Evolutionary conservation across 2,329 filamentous ascomycete species (phyloP), one percentile per base, ranked within the genome.

Genomic region (Fusarium camptoceras): DNA sequence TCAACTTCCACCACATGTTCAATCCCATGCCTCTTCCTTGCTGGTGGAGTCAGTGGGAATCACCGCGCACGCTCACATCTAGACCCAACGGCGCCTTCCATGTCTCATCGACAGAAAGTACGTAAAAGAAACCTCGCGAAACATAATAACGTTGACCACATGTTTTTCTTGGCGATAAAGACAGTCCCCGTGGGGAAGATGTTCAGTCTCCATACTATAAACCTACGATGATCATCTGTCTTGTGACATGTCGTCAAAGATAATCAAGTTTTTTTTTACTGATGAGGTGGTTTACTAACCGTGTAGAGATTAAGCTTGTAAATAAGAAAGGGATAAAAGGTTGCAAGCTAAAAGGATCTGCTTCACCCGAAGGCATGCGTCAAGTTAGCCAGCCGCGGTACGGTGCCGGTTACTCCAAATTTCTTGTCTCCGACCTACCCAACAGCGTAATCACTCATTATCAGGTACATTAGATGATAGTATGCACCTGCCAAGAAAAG

Each of bases 141-240:
- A 61, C 53, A 66, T 60, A 61, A 66, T 66, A 66, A 61, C 48
- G 8, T 61, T 66, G 61, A 66, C 63, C 43, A 66, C 54, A 55
- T 48, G 62, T 66, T 66, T 51, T 66, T 34, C 61, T 66, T 47
- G 61, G 55, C 53, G 60, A 65, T 65, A 65, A 59, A 53, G 30
- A 34, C 34, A 37, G 43, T 48, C 63, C 63, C 63, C 63, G 55
- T 66, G 63, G 63, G 63, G 63, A 66, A 55, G 31, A 66, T 48
- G 66, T 65, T 42, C 30, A 46, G 24, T 51, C 48, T 39, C 62
- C 63, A 55, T 58, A 30, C n/a, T 8, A 18, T 30, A 30, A 22
- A 20, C 44, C 42, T 47, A 15, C 14, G 34, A 51, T 56, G 43
- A 43, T 47, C 25, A 28, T n/a, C 11, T 24, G 16, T 42, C 41